Conservation (phyloP, 495 filamentous ascomycete genomes). For the Clohesyomyces aquaticus region DNA sequence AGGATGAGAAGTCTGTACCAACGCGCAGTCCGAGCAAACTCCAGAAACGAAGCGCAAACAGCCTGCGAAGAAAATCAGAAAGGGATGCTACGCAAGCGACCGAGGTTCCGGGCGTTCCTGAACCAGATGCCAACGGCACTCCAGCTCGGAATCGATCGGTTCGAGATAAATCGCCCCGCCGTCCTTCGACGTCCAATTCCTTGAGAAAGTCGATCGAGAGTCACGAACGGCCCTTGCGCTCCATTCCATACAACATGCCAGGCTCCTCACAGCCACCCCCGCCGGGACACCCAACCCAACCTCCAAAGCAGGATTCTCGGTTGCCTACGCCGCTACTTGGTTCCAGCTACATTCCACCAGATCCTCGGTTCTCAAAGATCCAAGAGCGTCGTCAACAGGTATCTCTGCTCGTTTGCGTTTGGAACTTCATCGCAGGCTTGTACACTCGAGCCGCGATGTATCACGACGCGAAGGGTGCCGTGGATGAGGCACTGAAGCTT, state of each 20-base stretch:
- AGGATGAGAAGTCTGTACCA: slow-evolving; percentile 23
- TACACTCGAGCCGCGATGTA: slow-evolving; percentile 80
- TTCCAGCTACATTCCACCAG: slow-evolving; percentile 27
- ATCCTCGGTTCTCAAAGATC: slow-evolving; percentile 40
- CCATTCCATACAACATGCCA: slow-evolving; percentile 57
- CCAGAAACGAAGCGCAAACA: slow-evolving; percentile 28
- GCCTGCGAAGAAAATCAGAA: slow-evolving; percentile 32
- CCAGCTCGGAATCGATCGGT: slow-evolving; percentile 18
- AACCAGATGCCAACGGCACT: slow-evolving; percentile 23
- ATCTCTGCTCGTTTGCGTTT: slow-evolving; percentile 71
- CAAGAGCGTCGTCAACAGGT: slow-evolving; percentile 46
- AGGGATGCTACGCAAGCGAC: slow-evolving; percentile 8
- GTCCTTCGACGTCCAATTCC: slow-evolving; percentile 29
- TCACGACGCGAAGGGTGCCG: slow-evolving; percentile 76
- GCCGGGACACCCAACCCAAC: slow-evolving; percentile 54
- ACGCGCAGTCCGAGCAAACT: neutral
- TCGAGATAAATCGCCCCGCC: slow-evolving; percentile 18
- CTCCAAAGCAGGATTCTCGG: slow-evolving; percentile 57
- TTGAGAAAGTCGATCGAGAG: slow-evolving; percentile 35
- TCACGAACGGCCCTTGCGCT: slow-evolving; percentile 49
- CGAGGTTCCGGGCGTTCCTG: slow-evolving; percentile 25
- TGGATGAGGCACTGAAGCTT: slow-evolving; percentile 77
- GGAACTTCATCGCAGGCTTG: slow-evolving; percentile 84
- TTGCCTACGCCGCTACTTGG: slow-evolving; percentile 51
- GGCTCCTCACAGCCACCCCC: slow-evolving; percentile 52